Base-by-base conservation (phyloP, 345 rosid genomes). In the Hevea brasiliensis region DNA sequence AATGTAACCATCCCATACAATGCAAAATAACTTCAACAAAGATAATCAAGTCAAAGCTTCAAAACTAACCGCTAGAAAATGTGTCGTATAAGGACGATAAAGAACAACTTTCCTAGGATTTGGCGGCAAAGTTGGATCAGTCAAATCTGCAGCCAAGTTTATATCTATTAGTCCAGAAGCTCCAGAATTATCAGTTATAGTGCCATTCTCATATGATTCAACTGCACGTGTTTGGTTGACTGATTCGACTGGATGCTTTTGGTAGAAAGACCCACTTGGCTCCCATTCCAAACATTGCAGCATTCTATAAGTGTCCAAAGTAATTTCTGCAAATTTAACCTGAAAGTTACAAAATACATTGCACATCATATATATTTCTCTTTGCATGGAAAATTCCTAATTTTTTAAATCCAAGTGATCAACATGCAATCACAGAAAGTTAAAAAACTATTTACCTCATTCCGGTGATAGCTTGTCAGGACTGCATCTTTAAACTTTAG, bases 271-370 rank as follows among this genome's bases (percentile, higher is more conserved):
- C 77, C 93, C 97, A 75, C 91, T 85, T 4, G 94, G 96, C 70
- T 95, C 98, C 98, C 98, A 95, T 79, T 93, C 99, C 84, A 95
- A 78, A 82, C 93, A 92, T 68, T 95, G 99, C 87, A 95, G 77
- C 98, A 91, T 95, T 74, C 99, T 87, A 73, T 87, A 86, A 24
- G 90, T 80, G 81, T 95, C 99, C 84, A 95, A 75, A 37, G 97
- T 93, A 79, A 92, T 83, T 85, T 95, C 98, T 23, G 98, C 98
- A 81, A 87, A 95, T 80, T 92, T 92, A 65, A 91, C 99, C 99
- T 92, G 86, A 69, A 79, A 74, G 72, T 54, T 67, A 41, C 56
- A 80, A 71, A 35, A 42, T 66, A 75, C 24, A 7, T 6, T 69
- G 67, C 59, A 61, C 58, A 60, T 71, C 29, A 70, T 37, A 44